Evolutionary conservation across 2,329 filamentous ascomycete species (phyloP).

Genomic region (Nectriaceae sp.): DNA sequence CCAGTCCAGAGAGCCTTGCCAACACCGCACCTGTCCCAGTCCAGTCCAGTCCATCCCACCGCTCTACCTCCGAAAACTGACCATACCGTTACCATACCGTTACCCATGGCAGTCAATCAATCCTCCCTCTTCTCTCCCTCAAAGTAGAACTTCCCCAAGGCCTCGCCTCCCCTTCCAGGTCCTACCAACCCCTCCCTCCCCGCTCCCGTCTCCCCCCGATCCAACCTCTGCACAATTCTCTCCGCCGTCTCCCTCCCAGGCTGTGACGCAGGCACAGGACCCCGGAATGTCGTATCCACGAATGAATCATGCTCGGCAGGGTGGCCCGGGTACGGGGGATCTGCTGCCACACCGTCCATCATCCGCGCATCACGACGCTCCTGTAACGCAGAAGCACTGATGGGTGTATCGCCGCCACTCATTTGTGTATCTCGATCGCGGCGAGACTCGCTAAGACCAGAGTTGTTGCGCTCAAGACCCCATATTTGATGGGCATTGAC

Average conservation of each 20-base stretch:
- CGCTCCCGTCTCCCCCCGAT: slow-evolving; percentile 48
- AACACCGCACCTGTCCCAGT: too few relatives aligned
- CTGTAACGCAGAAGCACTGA: slow-evolving; percentile 47
- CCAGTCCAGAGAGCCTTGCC: too few relatives aligned
- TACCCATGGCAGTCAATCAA: slow-evolving; percentile 1
- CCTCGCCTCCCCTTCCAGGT: slow-evolving; percentile 45
- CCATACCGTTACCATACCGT: too few relatives aligned
- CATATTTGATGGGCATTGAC: slow-evolving; percentile 40
- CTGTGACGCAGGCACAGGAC: slow-evolving; percentile 50
- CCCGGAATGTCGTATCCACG: slow-evolving; percentile 65
- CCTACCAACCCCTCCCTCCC: slow-evolving; percentile 43
- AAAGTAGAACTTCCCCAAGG: slow-evolving; percentile 62
- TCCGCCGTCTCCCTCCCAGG: slow-evolving; percentile 59
- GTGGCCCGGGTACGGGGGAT: slow-evolving; percentile 51
- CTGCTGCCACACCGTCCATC: slow-evolving; percentile 65
- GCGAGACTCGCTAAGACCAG: slow-evolving; percentile 51
- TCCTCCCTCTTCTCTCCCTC: slow-evolving; percentile 43
- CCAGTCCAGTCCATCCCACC: too few relatives aligned
- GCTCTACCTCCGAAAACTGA: too few relatives aligned
- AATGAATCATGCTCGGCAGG: slow-evolving; percentile 54
- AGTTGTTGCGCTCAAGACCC: slow-evolving; percentile 53
- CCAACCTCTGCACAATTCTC: slow-evolving; percentile 61
- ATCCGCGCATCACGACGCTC: slow-evolving; percentile 64
- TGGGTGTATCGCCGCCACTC: slow-evolving; percentile 43
- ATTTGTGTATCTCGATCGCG: slow-evolving; percentile 37